phyloP scores from a whole-genome alignment of 2,329 filamentous ascomycete genomes.

The Lecanosticta acicola region DNA sequence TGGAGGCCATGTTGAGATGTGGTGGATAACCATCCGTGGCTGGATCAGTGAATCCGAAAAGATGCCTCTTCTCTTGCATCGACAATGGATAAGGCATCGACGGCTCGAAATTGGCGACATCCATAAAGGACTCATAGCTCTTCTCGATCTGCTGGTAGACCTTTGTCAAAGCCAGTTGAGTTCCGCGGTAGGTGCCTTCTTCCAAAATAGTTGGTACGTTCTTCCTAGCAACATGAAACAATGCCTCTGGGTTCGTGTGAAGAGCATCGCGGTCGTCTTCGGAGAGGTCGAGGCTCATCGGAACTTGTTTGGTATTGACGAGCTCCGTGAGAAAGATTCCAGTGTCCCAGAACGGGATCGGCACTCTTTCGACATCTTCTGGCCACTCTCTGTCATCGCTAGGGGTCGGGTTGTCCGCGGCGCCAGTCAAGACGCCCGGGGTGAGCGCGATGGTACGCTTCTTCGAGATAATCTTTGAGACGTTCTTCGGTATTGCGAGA shows the following conservation, averaged over 20 bases:
- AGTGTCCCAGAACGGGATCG: conserved; percentile 16
- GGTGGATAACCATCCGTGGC: conserved; percentile 26
- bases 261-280: conserved; percentile 12
- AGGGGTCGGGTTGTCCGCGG: conserved; percentile 2
- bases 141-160: conserved; percentile 19
- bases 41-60: conserved; percentile 19
- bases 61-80: conserved; percentile 16
- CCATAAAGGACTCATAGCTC: conserved; percentile 19
- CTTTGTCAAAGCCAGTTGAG: conserved; percentile 21
- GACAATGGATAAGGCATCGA: conserved; percentile 15
- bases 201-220: conserved; percentile 10
- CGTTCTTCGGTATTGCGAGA: not conserved
- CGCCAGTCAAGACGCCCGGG: conserved; percentile 6
- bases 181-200: conserved; percentile 18
- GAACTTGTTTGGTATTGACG: conserved; percentile 8
- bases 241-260: conserved; percentile 16
- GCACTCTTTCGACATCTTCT: conserved; percentile 9
- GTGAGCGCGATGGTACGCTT: not conserved
- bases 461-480: not conserved
- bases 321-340: conserved; percentile 19
- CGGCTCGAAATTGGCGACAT: conserved; percentile 21
- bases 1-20: conserved; percentile 26
- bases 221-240: conserved; percentile 12
- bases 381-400: conserved; percentile 8
- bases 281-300: conserved; percentile 9